Evolutionary conservation across 306 rosid species (phyloP).

Genomic region (Rosa chinensis): DNA sequence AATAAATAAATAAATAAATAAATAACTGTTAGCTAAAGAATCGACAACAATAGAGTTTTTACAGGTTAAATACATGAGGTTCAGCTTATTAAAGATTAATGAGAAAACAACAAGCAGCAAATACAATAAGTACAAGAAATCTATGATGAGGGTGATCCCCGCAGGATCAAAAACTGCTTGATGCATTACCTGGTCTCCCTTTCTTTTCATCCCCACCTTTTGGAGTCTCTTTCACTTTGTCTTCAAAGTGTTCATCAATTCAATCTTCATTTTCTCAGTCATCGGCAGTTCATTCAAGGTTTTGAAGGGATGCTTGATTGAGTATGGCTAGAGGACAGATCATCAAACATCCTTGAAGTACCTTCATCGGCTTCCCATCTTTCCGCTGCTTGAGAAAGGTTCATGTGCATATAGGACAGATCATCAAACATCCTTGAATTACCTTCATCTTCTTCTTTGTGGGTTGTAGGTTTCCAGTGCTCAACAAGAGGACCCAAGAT

Average conservation of each 20-base stretch:
- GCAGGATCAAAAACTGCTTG: conserved; percentile 26
- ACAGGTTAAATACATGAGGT: conserved; percentile 24
- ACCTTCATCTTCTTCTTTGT: conserved; percentile 80
- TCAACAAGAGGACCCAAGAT: conserved; percentile 76
- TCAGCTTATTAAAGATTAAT: conserved; percentile 22
- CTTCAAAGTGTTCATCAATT: conserved; percentile 7
- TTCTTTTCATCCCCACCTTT: neutral
- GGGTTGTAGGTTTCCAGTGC: conserved; percentile 70
- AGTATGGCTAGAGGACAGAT: conserved; percentile 58
- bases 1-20: no score
- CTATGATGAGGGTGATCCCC: conserved; percentile 24
- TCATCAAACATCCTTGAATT: neutral
- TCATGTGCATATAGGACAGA: conserved; percentile 47
- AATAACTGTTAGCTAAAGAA: conserved; percentile 22
- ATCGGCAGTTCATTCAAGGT: conserved; percentile 82
- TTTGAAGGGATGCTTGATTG: conserved; percentile 84
- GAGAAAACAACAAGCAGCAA: conserved; percentile 29
- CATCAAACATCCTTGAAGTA: conserved; percentile 65
- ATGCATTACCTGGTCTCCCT: conserved; percentile 20
- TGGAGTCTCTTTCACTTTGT: neutral
- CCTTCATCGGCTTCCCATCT: conserved; percentile 97
- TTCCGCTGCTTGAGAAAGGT: conserved; percentile 75
- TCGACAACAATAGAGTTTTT: conserved; percentile 35
- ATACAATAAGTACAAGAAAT: conserved; percentile 27
- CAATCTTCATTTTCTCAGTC: conserved; percentile 15